These are phyloP conservation scores for Acanthamoeba rhysodes DNA, from an alignment of 208 protist species.

Conservation along the genomic window DNA sequence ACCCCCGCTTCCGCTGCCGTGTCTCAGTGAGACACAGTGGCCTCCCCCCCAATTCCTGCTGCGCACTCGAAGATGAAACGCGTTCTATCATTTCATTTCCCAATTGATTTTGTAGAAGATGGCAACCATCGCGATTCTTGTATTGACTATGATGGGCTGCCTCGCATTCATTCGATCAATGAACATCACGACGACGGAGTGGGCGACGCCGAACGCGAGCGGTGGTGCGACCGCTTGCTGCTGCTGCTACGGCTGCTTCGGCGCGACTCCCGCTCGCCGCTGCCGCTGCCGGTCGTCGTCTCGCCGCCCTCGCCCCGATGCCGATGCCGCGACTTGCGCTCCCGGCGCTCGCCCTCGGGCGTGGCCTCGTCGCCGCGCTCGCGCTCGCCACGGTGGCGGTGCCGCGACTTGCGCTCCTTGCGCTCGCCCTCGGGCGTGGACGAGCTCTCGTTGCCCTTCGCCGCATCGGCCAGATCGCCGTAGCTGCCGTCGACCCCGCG, in stretches of 20 bases:
- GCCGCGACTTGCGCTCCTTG: neutral
- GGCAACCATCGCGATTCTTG: too few species aligned
- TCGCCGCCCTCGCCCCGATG: neutral
- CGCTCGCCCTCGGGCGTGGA: neutral
- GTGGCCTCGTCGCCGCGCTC: neutral
- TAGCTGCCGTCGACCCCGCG: neutral
- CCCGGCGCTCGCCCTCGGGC: neutral
- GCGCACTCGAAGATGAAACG: too few species aligned
- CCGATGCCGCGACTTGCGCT: neutral
- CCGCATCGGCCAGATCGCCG: constrained; percentile 8
- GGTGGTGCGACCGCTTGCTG: constrained; percentile 2
- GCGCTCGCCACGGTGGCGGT: neutral
- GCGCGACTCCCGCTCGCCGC: constrained; percentile 47
- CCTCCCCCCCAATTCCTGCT: too few species aligned
- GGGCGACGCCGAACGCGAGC: constrained; percentile 22
- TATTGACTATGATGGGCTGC: too few species aligned
- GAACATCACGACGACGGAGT: neutral
- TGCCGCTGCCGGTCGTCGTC: too few species aligned
- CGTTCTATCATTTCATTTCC: too few species aligned
- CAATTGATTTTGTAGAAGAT: too few species aligned
- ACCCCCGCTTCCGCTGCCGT: too few species aligned
- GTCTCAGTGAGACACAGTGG: too few species aligned
- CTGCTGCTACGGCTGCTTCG: neutral
- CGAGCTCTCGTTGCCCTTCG: neutral
- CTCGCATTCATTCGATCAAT: neutral